Evolutionary conservation across 2,329 filamentous ascomycete species (phyloP).

Genomic region (Didymella segeticola): DNA sequence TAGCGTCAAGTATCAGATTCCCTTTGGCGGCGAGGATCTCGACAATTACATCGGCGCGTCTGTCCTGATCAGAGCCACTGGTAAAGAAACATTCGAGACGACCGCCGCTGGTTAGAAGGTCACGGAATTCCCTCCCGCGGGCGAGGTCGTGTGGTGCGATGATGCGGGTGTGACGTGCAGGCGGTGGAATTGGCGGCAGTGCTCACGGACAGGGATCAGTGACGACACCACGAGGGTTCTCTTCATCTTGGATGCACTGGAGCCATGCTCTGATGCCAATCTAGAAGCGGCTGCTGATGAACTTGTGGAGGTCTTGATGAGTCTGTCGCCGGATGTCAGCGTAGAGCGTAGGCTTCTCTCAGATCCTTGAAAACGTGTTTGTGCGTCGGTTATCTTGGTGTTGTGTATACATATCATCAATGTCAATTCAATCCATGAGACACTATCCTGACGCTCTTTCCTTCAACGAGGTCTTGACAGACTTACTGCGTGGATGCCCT

Average conservation of each 20-base stretch:
- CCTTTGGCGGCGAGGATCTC: conserved; percentile 50
- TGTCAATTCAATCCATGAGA: too few relatives aligned
- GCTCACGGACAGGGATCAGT: conserved; percentile 45
- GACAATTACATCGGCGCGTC: conserved; percentile 48
- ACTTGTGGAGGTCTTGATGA: conserved; percentile 25
- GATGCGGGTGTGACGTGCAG: conserved; percentile 48
- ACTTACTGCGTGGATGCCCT: too few relatives aligned
- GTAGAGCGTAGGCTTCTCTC: conserved; percentile 9
- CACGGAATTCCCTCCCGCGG: conserved; percentile 29
- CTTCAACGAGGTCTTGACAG: too few relatives aligned
- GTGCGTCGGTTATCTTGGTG: too few relatives aligned
- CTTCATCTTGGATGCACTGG: conserved; percentile 46
- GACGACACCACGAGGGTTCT: conserved; percentile 47
- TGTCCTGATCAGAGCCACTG: conserved; percentile 41
- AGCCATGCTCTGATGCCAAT: conserved; percentile 27
- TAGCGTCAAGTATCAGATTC: conserved; percentile 50
- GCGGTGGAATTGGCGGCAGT: conserved; percentile 52
- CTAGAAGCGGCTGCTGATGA: conserved; percentile 39
- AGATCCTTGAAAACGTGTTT: too few relatives aligned
- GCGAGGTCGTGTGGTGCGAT: conserved; percentile 52
- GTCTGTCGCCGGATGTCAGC: conserved; percentile 22
- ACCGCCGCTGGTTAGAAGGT: conserved; percentile 37
- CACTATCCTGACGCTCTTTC: too few relatives aligned
- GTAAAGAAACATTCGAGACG: conserved; percentile 45
- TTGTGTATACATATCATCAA: too few relatives aligned